phyloP scores from a whole-genome alignment of 2,329 filamentous ascomycete genomes.

The Leptographium flavum region DNA sequence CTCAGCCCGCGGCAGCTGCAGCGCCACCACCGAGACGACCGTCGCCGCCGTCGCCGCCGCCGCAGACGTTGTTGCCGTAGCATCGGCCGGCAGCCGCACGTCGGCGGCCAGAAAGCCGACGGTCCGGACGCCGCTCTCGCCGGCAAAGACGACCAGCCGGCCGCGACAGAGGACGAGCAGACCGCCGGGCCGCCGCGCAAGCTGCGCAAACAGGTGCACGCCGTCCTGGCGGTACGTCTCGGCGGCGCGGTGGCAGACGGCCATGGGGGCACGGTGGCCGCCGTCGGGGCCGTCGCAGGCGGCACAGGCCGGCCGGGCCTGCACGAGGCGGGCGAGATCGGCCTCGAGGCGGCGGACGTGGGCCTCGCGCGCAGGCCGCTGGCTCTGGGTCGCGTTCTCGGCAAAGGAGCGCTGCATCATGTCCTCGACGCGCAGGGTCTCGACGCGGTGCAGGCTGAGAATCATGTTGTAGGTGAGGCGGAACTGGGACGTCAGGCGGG shows the following conservation, averaged over 20 bases:
- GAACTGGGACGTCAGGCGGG: conserved; percentile 91
- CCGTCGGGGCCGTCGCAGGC: conserved; percentile 51
- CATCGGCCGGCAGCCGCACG: conserved; percentile 26
- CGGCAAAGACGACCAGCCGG: conserved; percentile 63
- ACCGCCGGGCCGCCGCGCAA: conserved; percentile 52
- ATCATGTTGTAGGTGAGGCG: conserved; percentile 99
- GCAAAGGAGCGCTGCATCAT: conserved; percentile 99
- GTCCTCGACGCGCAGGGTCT: conserved; percentile 95
- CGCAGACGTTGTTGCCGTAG: too few relatives aligned
- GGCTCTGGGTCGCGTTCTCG: conserved; percentile 88
- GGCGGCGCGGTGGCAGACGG: conserved; percentile 66
- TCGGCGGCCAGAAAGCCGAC: conserved; percentile 53
- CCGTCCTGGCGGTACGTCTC: conserved; percentile 73
- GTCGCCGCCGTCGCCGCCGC: conserved; percentile 37
- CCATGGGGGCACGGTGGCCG: conserved; percentile 42
- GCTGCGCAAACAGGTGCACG: conserved; percentile 59
- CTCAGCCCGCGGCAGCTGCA: conserved; percentile 52
- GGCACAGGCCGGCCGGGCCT: conserved; percentile 72
- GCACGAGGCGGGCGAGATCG: conserved; percentile 57
- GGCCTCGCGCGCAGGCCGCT: conserved; percentile 91
- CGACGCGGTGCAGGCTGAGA: conserved; percentile 82
- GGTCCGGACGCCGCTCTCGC: conserved; percentile 69
- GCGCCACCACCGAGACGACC: conserved; percentile 66
- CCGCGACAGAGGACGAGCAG: conserved; percentile 61
- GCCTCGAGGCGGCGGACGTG: conserved; percentile 85